Conservation (phyloP, 805 yeast species). For the Danielia reshetovae region DNA sequence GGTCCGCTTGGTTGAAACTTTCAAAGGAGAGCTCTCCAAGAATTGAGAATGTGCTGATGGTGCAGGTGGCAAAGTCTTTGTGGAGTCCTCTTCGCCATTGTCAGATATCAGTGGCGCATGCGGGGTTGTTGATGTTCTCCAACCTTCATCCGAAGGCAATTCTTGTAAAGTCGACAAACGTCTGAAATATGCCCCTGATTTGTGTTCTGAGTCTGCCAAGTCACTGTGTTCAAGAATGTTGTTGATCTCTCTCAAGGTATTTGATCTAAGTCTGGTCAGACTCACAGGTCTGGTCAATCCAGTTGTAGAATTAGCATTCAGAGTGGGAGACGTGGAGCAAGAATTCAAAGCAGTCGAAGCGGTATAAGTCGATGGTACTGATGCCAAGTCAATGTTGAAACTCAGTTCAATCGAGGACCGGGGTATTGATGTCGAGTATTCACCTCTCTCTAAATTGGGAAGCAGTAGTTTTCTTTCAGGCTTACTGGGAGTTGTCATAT, state of each 20-base stretch:
- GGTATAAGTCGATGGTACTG: constrained; percentile 2
- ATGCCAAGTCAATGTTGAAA: not conserved
- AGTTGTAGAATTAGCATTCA: not conserved
- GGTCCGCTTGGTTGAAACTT: not conserved
- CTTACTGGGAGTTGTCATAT: constrained; percentile 12
- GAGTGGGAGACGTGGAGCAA: constrained; percentile 11
- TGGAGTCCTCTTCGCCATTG: not conserved
- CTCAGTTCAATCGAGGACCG: not conserved
- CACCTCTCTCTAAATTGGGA: constrained; percentile 5
- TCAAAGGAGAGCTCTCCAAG: constrained; percentile 2
- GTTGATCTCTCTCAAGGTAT: constrained; percentile 34
- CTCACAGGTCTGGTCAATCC: constrained; percentile 12
- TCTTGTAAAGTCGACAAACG: constrained; percentile 65
- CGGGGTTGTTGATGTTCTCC: too few species aligned
- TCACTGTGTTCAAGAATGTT: constrained; percentile 34
- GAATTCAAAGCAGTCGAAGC: constrained; percentile 4
- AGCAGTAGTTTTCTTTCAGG: constrained; percentile 14
- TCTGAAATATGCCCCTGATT: constrained; percentile 60
- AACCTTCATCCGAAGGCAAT: constrained; percentile 27
- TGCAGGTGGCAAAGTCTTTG: not conserved
- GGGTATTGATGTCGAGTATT: not conserved
- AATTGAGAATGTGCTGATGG: not conserved
- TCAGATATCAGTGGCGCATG: too few species aligned
- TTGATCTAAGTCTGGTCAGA: constrained; percentile 29
- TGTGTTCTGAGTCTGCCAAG: constrained; percentile 41